Percentiles rank a stretch among this genome's conserved stretches.
Conservation (phyloP, 306 rosid genomes). For the Prinsepia uniflora region DNA sequence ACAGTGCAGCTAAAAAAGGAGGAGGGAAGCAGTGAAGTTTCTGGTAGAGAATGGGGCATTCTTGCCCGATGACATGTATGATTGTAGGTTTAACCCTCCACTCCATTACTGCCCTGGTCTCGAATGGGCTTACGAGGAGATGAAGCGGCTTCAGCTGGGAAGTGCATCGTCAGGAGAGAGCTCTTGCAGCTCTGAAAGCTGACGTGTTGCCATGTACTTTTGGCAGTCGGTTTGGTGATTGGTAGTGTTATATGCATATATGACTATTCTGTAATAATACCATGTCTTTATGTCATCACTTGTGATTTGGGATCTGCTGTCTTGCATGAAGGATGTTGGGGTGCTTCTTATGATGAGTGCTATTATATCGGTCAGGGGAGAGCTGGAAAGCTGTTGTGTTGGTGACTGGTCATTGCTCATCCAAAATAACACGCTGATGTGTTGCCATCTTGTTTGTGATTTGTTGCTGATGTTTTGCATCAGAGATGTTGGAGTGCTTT, state of each 20-base stretch:
- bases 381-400: not conserved
- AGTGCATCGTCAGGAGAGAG: conserved; percentile 48
- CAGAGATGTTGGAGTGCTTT: not conserved
- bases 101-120: conserved; percentile 91
- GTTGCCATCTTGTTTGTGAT: not conserved
- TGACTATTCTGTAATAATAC: not conserved
- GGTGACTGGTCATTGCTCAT: not conserved
- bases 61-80: conserved; percentile 77
- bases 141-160: conserved; percentile 59
- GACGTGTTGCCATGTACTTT: not conserved
- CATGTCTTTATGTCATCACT: not conserved
- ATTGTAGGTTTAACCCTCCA: conserved; percentile 91
- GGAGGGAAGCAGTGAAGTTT: conserved; percentile 76
- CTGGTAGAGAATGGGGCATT: conserved; percentile 91
- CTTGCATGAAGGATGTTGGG: not conserved
- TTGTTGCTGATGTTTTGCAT: not conserved
- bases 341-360: not conserved
- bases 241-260: not conserved
- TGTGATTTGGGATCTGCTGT: not conserved
- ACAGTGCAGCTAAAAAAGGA: conserved; percentile 87
- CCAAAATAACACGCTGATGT: not conserved
- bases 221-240: not conserved
- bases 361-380: not conserved
- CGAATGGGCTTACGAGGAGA: conserved; percentile 98
- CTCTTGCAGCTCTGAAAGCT: conserved; percentile 74